Percentiles rank a stretch among this genome's conserved stretches.
phyloP scores from a whole-genome alignment of 1,284 basidiomycete species.

The Singerocomus rubriflavus region DNA sequence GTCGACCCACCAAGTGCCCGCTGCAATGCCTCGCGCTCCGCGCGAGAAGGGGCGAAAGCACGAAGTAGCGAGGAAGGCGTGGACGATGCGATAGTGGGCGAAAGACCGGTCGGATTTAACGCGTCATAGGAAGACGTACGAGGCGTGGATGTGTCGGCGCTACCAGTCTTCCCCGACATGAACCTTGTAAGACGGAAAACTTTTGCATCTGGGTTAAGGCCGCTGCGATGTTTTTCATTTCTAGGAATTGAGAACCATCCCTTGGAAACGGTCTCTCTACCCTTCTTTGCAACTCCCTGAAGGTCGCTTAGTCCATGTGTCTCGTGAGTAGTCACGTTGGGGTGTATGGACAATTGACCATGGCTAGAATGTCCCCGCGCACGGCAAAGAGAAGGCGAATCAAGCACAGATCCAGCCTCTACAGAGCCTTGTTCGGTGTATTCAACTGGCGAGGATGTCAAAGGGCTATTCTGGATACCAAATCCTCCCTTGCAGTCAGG shows the following conservation, averaged over 20 bases:
- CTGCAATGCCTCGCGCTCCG: conserved; percentile 74
- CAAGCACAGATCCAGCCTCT: conserved; percentile 29
- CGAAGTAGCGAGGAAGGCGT: conserved; percentile 55
- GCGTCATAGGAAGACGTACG: conserved; percentile 42
- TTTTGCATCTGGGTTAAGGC: conserved; percentile 82
- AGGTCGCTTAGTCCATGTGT: conserved; percentile 11
- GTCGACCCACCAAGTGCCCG: conserved; percentile 65
- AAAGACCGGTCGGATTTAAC: conserved; percentile 54
- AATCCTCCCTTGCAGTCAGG: conserved; percentile 30
- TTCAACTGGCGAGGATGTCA: conserved; percentile 37
- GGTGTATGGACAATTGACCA: conserved; percentile 35
- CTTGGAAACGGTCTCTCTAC: conserved; percentile 28
- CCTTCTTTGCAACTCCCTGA: conserved; percentile 11
- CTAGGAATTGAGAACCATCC: conserved; percentile 50
- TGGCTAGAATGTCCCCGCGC: conserved; percentile 32
- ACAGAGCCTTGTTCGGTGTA: conserved; percentile 21
- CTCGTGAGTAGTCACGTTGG: conserved; percentile 42
- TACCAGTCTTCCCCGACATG: conserved; percentile 21
- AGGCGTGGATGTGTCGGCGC: conserved; percentile 14
- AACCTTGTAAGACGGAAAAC: conserved; percentile 61
- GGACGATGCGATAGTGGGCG: conserved; percentile 37
- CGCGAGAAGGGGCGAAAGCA: conserved; percentile 79
- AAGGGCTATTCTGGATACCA: conserved; percentile 24
- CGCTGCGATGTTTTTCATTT: conserved; percentile 51
- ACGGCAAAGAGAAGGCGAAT: conserved; percentile 45